Evolutionary conservation across 2,329 filamentous ascomycete species (phyloP).

Genomic region (Plenodomus tracheiphilus): DNA sequence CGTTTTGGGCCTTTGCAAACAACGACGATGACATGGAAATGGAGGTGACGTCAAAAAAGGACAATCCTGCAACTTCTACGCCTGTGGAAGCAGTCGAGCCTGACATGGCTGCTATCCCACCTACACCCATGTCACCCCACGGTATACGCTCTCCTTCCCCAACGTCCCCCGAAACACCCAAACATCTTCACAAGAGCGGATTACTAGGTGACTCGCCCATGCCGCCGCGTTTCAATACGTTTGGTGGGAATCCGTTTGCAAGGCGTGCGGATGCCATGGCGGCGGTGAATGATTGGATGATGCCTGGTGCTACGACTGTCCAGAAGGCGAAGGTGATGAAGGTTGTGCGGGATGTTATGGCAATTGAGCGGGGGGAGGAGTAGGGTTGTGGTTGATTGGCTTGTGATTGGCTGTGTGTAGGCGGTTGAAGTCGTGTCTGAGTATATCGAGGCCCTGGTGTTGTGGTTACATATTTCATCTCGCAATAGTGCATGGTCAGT

Average conservation of each 20-base stretch:
- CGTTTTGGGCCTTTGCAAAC: constrained; percentile 2
- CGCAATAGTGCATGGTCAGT: no score
- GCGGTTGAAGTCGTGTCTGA: no score
- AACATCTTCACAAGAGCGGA: constrained; percentile 1
- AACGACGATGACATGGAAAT: constrained; percentile 1
- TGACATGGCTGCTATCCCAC: constrained; percentile 3
- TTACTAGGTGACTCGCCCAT: constrained; percentile 8
- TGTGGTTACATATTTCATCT: no score
- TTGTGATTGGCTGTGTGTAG: no score
- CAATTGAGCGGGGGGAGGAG: no score
- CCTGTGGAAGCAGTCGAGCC: neutral
- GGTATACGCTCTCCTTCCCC: neutral
- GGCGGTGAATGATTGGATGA: neutral
- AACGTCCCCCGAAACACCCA: neutral
- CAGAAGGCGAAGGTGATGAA: no score
- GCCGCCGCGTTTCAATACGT: neutral
- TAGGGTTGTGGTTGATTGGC: no score
- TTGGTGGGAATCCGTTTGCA: neutral
- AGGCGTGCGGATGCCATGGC: neutral
- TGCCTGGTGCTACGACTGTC: no score
- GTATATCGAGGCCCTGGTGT: no score
- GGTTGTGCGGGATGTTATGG: no score
- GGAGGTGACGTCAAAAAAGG: no score
- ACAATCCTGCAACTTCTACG: neutral
- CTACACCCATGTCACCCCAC: constrained; percentile 2